Conservation (phyloP, 306 rosid genomes). For the Parietaria judaica region DNA sequence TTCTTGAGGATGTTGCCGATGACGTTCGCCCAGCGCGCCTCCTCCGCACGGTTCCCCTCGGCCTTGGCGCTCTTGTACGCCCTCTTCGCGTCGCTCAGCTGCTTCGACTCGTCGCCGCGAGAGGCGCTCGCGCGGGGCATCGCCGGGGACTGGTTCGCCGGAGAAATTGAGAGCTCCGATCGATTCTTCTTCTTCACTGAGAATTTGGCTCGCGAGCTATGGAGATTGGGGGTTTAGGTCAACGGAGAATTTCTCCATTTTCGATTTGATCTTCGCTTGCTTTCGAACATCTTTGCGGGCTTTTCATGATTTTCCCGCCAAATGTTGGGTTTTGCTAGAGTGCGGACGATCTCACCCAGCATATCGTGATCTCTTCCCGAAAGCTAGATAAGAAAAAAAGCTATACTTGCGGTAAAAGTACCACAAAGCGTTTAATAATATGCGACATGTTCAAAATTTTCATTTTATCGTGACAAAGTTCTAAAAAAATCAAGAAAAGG, state of each 20-base stretch:
- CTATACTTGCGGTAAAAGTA: too few species aligned
- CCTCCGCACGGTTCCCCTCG: slow-evolving; percentile 73
- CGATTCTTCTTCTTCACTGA: too few species aligned
- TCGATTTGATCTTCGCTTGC: background rate
- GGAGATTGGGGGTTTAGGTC: background rate
- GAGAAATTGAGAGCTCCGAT: too few species aligned
- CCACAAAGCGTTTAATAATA: too few species aligned
- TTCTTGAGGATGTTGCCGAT: slow-evolving; percentile 57
- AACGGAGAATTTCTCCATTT: background rate
- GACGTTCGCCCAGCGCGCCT: slow-evolving; percentile 89
- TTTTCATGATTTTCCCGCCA: background rate
- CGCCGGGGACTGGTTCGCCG: background rate
- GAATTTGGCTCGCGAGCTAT: too few species aligned
- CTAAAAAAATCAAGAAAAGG: too few species aligned
- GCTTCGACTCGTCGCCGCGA: slow-evolving; percentile 19
- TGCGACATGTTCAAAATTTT: too few species aligned
- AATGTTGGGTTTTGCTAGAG: background rate
- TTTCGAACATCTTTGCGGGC: background rate
- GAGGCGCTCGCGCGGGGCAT: background rate
- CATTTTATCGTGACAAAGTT: too few species aligned
- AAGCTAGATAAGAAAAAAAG: too few species aligned
- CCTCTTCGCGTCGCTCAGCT: slow-evolving; percentile 48
- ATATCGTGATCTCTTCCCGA: too few species aligned
- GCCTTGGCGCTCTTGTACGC: slow-evolving; percentile 53
- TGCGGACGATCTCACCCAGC: too few species aligned